Conservation (phyloP, 129 eudicot genomes). For the Artemisia annua region DNA sequence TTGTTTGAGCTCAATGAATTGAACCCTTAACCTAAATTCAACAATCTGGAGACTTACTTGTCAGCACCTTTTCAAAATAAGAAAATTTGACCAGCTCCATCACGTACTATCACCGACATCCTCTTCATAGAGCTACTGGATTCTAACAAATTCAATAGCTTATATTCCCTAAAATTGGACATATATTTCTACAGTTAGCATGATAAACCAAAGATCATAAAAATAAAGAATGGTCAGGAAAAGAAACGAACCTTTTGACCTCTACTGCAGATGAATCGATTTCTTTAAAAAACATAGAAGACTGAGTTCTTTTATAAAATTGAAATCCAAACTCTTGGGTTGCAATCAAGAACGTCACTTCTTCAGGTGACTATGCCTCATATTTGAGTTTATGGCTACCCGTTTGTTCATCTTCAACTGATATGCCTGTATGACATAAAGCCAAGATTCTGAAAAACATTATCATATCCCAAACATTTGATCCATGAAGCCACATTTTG, state of each 20-base stretch:
- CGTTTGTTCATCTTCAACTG: slow-evolving; percentile 45
- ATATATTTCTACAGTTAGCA: background rate
- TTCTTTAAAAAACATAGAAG: slow-evolving; percentile 43
- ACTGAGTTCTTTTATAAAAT: slow-evolving; percentile 46
- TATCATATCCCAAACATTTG: slow-evolving; percentile 42
- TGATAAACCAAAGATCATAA: background rate
- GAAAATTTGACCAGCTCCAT: slow-evolving; percentile 47
- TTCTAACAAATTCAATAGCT: slow-evolving; percentile 52
- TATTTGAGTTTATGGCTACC: too few relatives aligned
- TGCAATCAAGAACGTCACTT: too few relatives aligned
- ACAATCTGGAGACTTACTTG: slow-evolving; percentile 33
- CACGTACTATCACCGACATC: slow-evolving; percentile 56
- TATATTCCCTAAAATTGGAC: slow-evolving; percentile 45
- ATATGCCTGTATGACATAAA: slow-evolving; percentile 57
- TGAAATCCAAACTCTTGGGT: slow-evolving; percentile 61
- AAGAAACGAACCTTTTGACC: slow-evolving; percentile 37
- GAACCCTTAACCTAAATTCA: background rate
- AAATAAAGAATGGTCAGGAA: background rate
- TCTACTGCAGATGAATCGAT: slow-evolving; percentile 40
- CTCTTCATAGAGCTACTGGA: slow-evolving; percentile 54
- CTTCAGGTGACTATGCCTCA: too few relatives aligned
- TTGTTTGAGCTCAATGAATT: background rate
- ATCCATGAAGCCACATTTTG: slow-evolving; percentile 44
- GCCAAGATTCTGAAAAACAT: slow-evolving; percentile 62
- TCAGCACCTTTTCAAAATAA: slow-evolving; percentile 57